These are phyloP conservation scores for Stereocaulon alpinum DNA, from an alignment of 495 filamentous ascomycete species.

Conservation along the genomic window DNA sequence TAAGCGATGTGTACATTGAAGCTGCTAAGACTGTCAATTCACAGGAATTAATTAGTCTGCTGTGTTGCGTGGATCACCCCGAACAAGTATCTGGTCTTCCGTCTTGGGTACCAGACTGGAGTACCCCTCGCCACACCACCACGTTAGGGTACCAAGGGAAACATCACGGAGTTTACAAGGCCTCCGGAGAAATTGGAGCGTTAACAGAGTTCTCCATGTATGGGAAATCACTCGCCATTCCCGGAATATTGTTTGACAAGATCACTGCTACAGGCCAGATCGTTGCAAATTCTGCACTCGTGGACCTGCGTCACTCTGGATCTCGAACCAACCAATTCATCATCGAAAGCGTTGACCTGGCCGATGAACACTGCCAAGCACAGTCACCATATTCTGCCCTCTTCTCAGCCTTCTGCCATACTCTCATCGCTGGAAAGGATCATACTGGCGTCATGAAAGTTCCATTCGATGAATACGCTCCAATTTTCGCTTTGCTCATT, in stretches of 20 bases:
- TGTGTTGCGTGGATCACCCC: constrained; percentile 12
- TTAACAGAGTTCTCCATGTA: background rate
- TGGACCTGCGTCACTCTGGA: background rate
- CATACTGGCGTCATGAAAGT: constrained; percentile 2
- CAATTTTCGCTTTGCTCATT: constrained; percentile 12
- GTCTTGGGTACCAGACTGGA: constrained; percentile 19
- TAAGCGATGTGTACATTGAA: constrained; percentile 5
- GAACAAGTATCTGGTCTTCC: constrained; percentile 1
- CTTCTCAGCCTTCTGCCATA: constrained; percentile 13
- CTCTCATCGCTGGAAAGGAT: constrained; percentile 15
- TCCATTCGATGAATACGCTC: background rate
- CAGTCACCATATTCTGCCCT: background rate
- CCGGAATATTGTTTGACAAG: constrained; percentile 4
- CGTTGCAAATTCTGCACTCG: background rate
- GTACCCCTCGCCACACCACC: constrained; percentile 2
- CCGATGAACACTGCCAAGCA: background rate
- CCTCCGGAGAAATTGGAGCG: background rate
- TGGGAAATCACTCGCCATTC: background rate
- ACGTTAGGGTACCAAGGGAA: constrained; percentile 1
- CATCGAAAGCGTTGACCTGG: background rate
- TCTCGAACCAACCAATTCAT: constrained; percentile 8
- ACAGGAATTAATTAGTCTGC: background rate
- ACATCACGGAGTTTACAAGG: constrained; percentile 1
- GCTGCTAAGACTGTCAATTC: constrained; percentile 3
- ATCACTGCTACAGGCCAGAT: background rate